A percentile compares a stretch with the other conserved stretches of the same genome.
Evolutionary conservation across 2,329 filamentous ascomycete species (phyloP).

Genomic region (Phaeosphaeriaceae sp.): DNA sequence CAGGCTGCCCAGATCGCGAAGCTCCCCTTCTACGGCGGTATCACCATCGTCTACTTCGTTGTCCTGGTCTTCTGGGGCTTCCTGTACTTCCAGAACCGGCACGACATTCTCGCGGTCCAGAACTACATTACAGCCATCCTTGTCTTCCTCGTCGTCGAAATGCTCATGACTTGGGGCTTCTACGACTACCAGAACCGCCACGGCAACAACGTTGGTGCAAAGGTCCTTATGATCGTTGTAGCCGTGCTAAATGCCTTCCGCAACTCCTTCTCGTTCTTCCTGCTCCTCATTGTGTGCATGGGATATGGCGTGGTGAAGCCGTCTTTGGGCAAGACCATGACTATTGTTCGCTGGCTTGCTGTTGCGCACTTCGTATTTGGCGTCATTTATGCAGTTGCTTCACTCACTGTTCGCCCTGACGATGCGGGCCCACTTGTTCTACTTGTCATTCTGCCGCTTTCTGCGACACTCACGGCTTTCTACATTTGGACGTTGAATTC

Average conservation of each 20-base stretch:
- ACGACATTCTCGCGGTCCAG: constrained; percentile 94
- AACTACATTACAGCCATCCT: constrained; percentile 99
- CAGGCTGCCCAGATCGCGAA: constrained; percentile 96
- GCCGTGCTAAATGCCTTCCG: constrained; percentile 90
- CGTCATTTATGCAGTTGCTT: constrained; percentile 89
- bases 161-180: constrained; percentile 98
- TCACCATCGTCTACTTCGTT: constrained; percentile 92
- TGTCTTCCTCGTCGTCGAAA: constrained; percentile 91
- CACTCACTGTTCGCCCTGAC: constrained; percentile 86
- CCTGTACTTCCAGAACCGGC: constrained; percentile 90
- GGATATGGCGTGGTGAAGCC: constrained; percentile 98
- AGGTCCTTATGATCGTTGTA: constrained; percentile 88
- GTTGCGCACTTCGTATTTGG: constrained; percentile 95
- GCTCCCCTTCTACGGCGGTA: constrained; percentile 92
- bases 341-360: constrained; percentile 88
- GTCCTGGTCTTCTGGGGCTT: constrained; percentile 91
- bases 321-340: constrained; percentile 90
- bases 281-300: constrained; percentile 98
- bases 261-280: constrained; percentile 98
- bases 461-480: constrained; percentile 91
- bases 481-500: constrained; percentile 99
- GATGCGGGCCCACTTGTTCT: constrained; percentile 88
- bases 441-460: constrained; percentile 89
- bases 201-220: constrained; percentile 81
- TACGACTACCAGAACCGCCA: constrained; percentile 96